Evolutionary conservation across 1,284 basidiomycete genomes (phyloP), one percentile per base, ranked within the genome.

Genomic region (Papiliotrema laurentii): DNA sequence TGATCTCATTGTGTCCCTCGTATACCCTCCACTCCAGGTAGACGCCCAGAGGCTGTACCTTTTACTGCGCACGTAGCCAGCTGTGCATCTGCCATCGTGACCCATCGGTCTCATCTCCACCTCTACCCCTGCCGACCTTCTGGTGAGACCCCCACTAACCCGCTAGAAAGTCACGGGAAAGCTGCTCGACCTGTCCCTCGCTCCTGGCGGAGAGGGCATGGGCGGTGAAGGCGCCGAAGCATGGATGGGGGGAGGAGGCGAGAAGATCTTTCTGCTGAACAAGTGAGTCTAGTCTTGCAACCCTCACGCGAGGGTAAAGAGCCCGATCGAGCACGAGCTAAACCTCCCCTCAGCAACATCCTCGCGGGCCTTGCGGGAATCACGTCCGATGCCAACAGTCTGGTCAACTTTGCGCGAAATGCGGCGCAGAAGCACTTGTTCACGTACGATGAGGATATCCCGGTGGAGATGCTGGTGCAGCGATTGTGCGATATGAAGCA

Each of bases 401-500:
- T 98, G 49, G 86, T 98, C 70, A 97, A 97, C 78, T 97, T 83
- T 70, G 89, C 92, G 11, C 85, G 94, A 51, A 85, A 86, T 59
- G 85, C 87, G 2, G 93, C 94, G 1, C 94, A 98, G 71, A 79
- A 78, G 49, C 90, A 98, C 76, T 76, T 97, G 43, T 80, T 90
- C 61, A 79, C 80, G 43, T 98, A 96, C 77, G 90, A 97, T 67
- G 91, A 97, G 74, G 92, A 97, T 69, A 97, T 98, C 62, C 94
- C 94, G 10, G 94, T 97, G 27, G 94, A 98, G 73, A 80, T 96
- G 63, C 84, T 98, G 49, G 88, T 92, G 19, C 92, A 97, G 72
- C 80, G 87, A 50, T 76, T 98, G 55, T 97, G 94, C 67, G 89
- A 98, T 75, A 83, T 97, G 79, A 98, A 98, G 78, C 94, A 98